Evolutionary conservation across 1,139 yeast genomes (phyloP), one percentile per base, ranked within the genome.

Genomic region (Pichia sp.): DNA sequence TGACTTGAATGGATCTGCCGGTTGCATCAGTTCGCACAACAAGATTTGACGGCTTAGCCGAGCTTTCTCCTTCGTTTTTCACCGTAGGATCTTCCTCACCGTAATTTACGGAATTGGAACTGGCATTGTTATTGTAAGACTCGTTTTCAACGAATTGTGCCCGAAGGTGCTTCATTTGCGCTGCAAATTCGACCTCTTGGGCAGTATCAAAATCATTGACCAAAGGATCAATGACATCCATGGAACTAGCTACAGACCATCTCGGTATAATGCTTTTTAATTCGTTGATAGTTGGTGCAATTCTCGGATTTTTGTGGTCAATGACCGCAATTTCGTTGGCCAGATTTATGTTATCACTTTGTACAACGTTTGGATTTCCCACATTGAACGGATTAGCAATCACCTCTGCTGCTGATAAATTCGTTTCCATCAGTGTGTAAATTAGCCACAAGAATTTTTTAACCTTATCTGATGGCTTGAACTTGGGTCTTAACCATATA

Each of bases 391-490:
- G 93, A 62, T 87, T 87, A 2, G 64, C 55, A 2, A 70, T 70
- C 23, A 90, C 69, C 56, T 80, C 81, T 41, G 77, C 83, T 0
- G 76, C 72, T 0, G 77, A 70, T 59, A 87, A 75, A 57, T 79
- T 77, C 0, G 96, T 87, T 66, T 93, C 97, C 60, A 87, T 72
- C 64, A 86, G 87, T 2, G 90, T 79, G 73, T 89, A 90, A 57
- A 89, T 69, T 45, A 93, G 71, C 98, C 98, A 93, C 58, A 93
- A 70, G 62, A 93, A 84, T 38, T 93, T 77, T 51, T 76, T 72
- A 2, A 90, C 90, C 59, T 97, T 76, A 59, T 82, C 83, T 43
- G 68, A 70, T 4, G 96, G 89, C 59, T 72, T 75, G 29, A 78
- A 70, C 45, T 68, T 63, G 16, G 63, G 62, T 46, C 63, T 61